Evolutionary conservation across 75 land plant species (phyloP).

Genomic region (Pinus tabuliformis): DNA sequence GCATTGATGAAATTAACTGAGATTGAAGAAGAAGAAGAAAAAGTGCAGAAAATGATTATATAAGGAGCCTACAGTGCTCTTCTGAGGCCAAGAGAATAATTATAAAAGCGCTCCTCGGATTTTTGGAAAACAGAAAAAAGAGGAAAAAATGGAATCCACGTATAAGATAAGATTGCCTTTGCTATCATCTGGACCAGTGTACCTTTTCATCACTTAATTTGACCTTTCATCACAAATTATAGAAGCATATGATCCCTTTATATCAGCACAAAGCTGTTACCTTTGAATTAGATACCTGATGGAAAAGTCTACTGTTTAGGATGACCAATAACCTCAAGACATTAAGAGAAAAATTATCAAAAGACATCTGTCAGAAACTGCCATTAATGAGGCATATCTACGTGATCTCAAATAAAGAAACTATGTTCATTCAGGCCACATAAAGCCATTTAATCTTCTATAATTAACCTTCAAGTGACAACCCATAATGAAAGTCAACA

Average conservation of each 20-base stretch:
- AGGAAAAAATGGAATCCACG: background rate
- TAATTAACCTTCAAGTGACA: background rate
- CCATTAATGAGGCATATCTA: background rate
- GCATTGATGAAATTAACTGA: background rate
- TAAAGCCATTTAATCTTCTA: background rate
- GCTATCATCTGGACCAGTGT: background rate
- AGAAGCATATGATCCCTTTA: background rate
- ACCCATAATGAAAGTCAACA: conserved; percentile 2
- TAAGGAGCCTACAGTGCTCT: background rate
- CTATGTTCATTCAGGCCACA: background rate
- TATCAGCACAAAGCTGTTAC: background rate
- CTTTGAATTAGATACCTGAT: background rate
- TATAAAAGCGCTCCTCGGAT: background rate
- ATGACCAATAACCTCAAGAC: background rate
- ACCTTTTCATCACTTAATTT: background rate
- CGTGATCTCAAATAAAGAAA: background rate
- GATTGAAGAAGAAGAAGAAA: conserved; percentile 4
- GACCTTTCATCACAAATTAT: background rate
- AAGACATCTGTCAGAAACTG: background rate
- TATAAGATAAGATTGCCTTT: background rate
- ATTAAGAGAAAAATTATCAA: background rate
- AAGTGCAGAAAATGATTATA: background rate
- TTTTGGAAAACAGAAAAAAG: background rate
- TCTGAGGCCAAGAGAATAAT: background rate
- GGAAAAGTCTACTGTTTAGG: background rate